A percentile compares a stretch with the other conserved stretches of the same genome.
phyloP scores from a whole-genome alignment of 2,329 filamentous ascomycete genomes.

The Fusarium buxicola region DNA sequence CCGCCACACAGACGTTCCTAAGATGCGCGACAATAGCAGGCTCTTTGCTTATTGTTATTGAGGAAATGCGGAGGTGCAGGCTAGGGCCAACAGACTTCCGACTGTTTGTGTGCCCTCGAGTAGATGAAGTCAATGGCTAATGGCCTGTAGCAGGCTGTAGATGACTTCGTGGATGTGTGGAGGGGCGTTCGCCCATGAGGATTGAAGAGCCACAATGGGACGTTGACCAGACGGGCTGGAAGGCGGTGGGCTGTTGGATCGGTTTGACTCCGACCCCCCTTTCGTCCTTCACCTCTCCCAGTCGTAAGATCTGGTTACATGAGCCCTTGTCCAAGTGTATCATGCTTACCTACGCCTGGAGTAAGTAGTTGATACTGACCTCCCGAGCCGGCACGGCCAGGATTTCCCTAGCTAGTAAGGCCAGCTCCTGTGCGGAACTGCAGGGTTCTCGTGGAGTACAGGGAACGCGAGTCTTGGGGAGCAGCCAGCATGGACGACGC shows the following conservation, averaged over 20 bases:
- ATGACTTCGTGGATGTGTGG: conserved; percentile 6
- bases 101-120: conserved; percentile 7
- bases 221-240: conserved; percentile 10
- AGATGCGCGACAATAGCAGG: conserved; percentile 23
- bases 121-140: background rate
- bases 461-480: conserved; percentile 9
- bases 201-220: conserved; percentile 8
- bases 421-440: conserved; percentile 26
- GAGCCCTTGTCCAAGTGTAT: conserved; percentile 17
- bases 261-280: conserved; percentile 24
- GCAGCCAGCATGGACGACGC: conserved; percentile 18
- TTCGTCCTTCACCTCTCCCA: conserved; percentile 16
- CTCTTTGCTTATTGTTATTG: conserved; percentile 16
- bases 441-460: conserved; percentile 17
- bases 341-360: conserved; percentile 21
- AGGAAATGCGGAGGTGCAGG: conserved; percentile 13
- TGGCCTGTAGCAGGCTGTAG: background rate
- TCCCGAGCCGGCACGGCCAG: conserved; percentile 35
- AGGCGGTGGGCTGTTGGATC: conserved; percentile 25
- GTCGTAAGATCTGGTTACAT: conserved; percentile 37
- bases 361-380: conserved; percentile 15
- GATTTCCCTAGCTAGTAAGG: conserved; percentile 34
- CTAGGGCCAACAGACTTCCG: conserved; percentile 19
- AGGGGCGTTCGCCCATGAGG: conserved; percentile 9
- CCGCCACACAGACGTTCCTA: conserved; percentile 8